phyloP scores from a whole-genome alignment of 345 rosid species.

The Hibiscus syriacus region DNA sequence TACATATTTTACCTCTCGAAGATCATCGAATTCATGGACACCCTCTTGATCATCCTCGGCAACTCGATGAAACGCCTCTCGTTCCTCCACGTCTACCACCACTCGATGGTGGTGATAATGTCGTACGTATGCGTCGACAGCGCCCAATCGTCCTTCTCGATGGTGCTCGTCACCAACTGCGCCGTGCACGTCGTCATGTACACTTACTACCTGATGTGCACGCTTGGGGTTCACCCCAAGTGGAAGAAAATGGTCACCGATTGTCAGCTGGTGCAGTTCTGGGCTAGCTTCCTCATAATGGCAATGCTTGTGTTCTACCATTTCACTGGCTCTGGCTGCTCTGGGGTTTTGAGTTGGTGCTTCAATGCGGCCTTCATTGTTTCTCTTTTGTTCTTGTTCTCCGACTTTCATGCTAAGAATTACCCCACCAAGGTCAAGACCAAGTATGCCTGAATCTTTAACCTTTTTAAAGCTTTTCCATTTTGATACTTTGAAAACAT shows the following conservation, averaged over 20 bases:
- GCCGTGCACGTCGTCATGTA: conserved; percentile 61
- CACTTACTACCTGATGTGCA: conserved; percentile 38
- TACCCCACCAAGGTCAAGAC: conserved; percentile 21
- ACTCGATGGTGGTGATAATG: conserved; percentile 51
- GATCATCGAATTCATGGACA: conserved; percentile 48
- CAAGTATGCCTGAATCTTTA: background rate
- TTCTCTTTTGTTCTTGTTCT: conserved; percentile 44
- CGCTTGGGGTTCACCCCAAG: conserved; percentile 44
- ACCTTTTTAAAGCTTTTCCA: background rate
- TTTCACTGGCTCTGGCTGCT: conserved; percentile 44
- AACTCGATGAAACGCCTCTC: conserved; percentile 37
- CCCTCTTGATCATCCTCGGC: conserved; percentile 42
- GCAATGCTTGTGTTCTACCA: conserved; percentile 37
- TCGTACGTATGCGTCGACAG: conserved; percentile 42
- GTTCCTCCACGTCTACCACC: conserved; percentile 75
- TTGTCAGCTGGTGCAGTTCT: conserved; percentile 55
- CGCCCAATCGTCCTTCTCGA: conserved; percentile 42
- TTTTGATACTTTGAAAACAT: background rate
- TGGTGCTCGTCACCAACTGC: conserved; percentile 46
- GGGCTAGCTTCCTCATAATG: conserved; percentile 34
- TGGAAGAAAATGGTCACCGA: conserved; percentile 64
- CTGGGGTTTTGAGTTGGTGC: conserved; percentile 54
- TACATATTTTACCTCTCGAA: conserved; percentile 64
- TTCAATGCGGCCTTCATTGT: conserved; percentile 42
- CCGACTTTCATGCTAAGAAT: conserved; percentile 40